Base-by-base conservation (phyloP, 2,329 filamentous ascomycete genomes). In the Helicocarpus griseus region DNA sequence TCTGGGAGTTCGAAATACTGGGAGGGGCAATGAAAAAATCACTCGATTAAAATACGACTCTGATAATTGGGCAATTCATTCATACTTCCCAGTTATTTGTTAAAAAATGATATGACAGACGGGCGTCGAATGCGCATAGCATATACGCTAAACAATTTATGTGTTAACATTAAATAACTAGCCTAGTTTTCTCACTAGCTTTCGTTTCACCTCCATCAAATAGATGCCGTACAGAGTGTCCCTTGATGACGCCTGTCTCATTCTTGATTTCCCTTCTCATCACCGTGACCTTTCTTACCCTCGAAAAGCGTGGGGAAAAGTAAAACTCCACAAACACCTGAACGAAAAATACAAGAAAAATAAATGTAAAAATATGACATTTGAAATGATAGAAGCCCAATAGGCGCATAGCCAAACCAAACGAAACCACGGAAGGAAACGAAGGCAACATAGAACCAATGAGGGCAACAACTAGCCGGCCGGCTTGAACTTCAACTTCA, bases 401-500 rank as follows among this genome's bases (percentile, higher is more conserved):
- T n/a, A n/a, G n/a, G n/a, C n/a, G n/a, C n/a, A n/a, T n/a, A 35
- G 17, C 4, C 22, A 36, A 40, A 31, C 5, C 2, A 13, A 39
- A 31, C n/a, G 40, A 2, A 7, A 19, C n/a, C n/a, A n/a, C n/a
- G 21, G 22, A 28, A 51, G 21, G 7, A 33, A 29, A 28, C 21
- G 47, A 40, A 36, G 7, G 19, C 29, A 31, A 13, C 17, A 49
- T 52, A n/a, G n/a, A n/a, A n/a, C n/a, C 11, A 49, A 17, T 13
- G n/a, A 29, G 51, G 39, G 21, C 48, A 22, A 45, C n/a, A 40
- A 24, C 14, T 22, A 45, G 54, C 55, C 54, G 47, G 52, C 40
- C 45, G 41, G 48, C 51, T 69, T 72, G 48, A 72, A 56, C 58
- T 73, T 74, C 17, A 73, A 57, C 56, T 73, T 74, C 46, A 73